Evolutionary conservation across 208 protist genomes (phyloP).

Genomic region (Trypanosoma vivax): DNA sequence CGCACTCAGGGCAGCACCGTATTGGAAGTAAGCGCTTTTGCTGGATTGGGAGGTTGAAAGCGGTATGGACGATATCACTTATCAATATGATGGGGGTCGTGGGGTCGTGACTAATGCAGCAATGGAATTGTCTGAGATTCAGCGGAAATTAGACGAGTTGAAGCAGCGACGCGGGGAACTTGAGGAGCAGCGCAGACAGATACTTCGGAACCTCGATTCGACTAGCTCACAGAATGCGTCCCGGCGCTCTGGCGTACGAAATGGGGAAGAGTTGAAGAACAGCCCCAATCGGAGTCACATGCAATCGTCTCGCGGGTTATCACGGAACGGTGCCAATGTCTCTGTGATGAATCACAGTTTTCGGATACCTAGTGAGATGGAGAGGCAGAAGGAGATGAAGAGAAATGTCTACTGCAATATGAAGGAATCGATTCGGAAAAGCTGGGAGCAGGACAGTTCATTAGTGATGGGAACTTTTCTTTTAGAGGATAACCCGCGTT

Average conservation of each 20-base stretch:
- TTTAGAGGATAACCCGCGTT: slow-evolving; percentile 35
- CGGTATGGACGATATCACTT: background rate
- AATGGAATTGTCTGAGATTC: slow-evolving; percentile 34
- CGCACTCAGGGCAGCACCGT: too few relatives aligned
- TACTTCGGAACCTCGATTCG: slow-evolving; percentile 25
- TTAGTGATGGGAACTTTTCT: slow-evolving; percentile 55
- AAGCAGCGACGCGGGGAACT: slow-evolving; percentile 35
- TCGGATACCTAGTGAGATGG: slow-evolving; percentile 25
- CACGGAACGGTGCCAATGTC: slow-evolving; percentile 5
- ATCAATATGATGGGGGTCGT: background rate
- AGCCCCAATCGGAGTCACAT: background rate
- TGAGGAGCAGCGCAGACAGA: slow-evolving; percentile 37
- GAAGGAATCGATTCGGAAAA: slow-evolving; percentile 44
- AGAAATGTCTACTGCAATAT: slow-evolving; percentile 35
- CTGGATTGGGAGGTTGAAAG: background rate
- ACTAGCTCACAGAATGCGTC: background rate
- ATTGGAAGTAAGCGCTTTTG: too few relatives aligned
- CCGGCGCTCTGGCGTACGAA: background rate
- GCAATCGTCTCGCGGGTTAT: slow-evolving; percentile 1
- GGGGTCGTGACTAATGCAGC: slow-evolving; percentile 4
- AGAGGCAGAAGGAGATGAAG: slow-evolving; percentile 23
- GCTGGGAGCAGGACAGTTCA: slow-evolving; percentile 42
- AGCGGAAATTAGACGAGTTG: slow-evolving; percentile 47
- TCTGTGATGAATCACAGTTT: slow-evolving; percentile 11
- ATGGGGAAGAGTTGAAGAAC: background rate